Percentiles rank a stretch among this genome's conserved stretches.
Conservation (phyloP, 441 rosid species). For the Adansonia rubrostipa region DNA sequence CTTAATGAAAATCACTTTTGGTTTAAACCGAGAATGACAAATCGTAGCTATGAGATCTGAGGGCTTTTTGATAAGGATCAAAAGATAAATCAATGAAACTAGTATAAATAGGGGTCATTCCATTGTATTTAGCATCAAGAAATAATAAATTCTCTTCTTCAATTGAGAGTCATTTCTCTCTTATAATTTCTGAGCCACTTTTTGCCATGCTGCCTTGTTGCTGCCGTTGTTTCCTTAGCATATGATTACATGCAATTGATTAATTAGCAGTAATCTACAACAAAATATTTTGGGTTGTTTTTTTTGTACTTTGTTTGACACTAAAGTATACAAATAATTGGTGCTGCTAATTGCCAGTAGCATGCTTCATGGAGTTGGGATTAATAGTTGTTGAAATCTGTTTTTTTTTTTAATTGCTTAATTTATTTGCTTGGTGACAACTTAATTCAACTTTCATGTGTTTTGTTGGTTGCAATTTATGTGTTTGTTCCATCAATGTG, state of each 20-base stretch:
- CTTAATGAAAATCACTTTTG: background rate
- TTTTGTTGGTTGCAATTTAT: background rate
- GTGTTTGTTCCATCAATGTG: background rate
- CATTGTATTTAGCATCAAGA: too few relatives aligned
- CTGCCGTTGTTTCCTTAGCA: background rate
- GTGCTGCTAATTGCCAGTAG: background rate
- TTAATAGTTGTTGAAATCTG: background rate
- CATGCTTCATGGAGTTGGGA: background rate
- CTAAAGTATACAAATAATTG: background rate
- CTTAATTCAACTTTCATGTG: background rate
- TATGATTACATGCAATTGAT: background rate
- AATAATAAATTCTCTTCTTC: too few relatives aligned
- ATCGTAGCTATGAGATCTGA: conserved; percentile 20
- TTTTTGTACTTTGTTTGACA: background rate
- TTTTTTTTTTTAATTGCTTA: background rate
- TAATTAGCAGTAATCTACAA: background rate
- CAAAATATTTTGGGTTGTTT: background rate
- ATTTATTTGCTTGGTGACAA: background rate
- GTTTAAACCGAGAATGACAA: background rate
- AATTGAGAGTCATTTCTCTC: too few relatives aligned
- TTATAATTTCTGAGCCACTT: too few relatives aligned
- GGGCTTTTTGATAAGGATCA: background rate
- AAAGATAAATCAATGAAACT: too few relatives aligned
- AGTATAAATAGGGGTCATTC: too few relatives aligned
- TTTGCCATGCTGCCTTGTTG: background rate